These are phyloP conservation scores for Acacia melanoxylon DNA, from an alignment of 306 rosid genomes.

Conservation along the genomic window DNA sequence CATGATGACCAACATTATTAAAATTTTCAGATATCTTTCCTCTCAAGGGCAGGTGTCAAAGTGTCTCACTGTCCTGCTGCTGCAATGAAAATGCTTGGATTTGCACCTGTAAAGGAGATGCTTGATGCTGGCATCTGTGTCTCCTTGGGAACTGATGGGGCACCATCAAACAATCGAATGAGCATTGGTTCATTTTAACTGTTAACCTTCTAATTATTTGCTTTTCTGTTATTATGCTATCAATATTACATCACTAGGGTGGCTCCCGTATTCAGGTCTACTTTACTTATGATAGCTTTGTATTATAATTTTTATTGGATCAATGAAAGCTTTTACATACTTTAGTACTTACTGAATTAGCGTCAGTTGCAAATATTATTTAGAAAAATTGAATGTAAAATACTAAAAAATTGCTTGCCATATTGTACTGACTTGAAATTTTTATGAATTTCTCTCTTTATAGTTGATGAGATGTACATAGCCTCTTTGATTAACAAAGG, in stretches of 20 bases:
- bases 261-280: conserved; percentile 7
- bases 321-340: not conserved
- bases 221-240: conserved; percentile 4
- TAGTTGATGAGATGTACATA: conserved; percentile 93
- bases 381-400: not conserved
- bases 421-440: conserved; percentile 9
- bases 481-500: conserved; percentile 91
- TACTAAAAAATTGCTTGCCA: not conserved
- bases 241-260: not conserved
- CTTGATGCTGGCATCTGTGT: conserved; percentile 78
- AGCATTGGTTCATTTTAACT: conserved; percentile 67
- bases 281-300: conserved; percentile 13
- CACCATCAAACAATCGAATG: conserved; percentile 94
- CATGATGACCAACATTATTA: conserved; percentile 3
- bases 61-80: conserved; percentile 91
- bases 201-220: conserved; percentile 14
- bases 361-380: not conserved
- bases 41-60: conserved; percentile 74
- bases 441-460: conserved; percentile 35
- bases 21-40: conserved; percentile 64
- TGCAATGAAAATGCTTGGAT: conserved; percentile 96
- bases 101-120: conserved; percentile 93
- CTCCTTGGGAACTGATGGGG: conserved; percentile 92
- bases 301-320: not conserved
- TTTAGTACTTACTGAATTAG: not conserved